Evolutionary conservation across 176 grass and related monocot genomes (phyloP).

Genomic region (Aegilops tauschii): DNA sequence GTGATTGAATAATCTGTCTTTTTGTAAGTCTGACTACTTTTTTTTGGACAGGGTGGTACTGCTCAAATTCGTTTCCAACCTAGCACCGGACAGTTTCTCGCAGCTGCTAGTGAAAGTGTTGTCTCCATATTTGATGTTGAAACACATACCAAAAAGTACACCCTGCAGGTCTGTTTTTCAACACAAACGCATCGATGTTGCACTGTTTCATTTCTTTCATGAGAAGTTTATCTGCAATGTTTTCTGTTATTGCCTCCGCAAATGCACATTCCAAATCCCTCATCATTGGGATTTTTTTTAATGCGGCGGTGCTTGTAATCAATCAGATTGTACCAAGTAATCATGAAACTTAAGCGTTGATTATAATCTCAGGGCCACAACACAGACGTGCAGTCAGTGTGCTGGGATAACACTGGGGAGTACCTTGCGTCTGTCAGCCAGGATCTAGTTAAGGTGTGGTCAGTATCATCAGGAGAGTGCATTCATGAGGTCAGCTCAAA

Average conservation of each 20-base stretch:
- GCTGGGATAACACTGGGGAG: conserved; percentile 92
- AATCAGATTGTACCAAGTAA: not conserved
- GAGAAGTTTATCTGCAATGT: not conserved
- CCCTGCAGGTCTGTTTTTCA: conserved; percentile 60
- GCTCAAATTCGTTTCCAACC: conserved; percentile 97
- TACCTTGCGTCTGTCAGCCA: conserved; percentile 87
- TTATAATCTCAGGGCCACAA: conserved; percentile 66
- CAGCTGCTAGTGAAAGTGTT: conserved; percentile 72
- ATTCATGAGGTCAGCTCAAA: conserved; percentile 92
- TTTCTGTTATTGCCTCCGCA: not conserved
- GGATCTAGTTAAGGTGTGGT: conserved; percentile 97
- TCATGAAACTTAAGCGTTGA: conserved; percentile 5
- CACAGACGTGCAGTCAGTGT: conserved; percentile 83
- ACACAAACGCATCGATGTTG: not conserved
- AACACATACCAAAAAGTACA: conserved; percentile 59
- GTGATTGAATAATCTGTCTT: not conserved
- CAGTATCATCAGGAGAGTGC: conserved; percentile 71
- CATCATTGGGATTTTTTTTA: not conserved
- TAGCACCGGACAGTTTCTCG: conserved; percentile 66
- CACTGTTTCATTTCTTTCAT: not conserved
- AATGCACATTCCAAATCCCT: not conserved
- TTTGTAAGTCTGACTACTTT: conserved; percentile 7
- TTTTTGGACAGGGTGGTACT: conserved; percentile 63
- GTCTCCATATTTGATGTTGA: conserved; percentile 88
- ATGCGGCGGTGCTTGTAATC: not conserved